phyloP scores from a whole-genome alignment of 2,329 filamentous ascomycete species.

The Alternaria sp. region DNA sequence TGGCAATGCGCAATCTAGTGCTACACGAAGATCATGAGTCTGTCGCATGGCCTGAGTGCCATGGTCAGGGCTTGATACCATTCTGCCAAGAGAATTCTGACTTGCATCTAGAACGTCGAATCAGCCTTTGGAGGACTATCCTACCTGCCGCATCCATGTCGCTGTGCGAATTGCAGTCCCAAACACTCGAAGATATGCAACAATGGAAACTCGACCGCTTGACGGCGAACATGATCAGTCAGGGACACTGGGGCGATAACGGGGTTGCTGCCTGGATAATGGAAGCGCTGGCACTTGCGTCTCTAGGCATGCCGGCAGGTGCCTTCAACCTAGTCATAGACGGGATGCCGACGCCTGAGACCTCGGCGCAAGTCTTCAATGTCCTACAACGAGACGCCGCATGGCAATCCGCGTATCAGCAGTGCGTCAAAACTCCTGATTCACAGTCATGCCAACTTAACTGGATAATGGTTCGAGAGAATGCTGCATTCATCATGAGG shows the following conservation, averaged over 20 bases:
- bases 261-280: conserved; percentile 3
- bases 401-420: neutral
- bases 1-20: neutral
- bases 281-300: conserved; percentile 3
- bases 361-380: neutral
- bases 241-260: too few relatives aligned
- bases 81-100: conserved; percentile 8
- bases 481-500: neutral
- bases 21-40: neutral
- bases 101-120: conserved; percentile 1
- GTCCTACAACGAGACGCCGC: neutral
- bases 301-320: conserved; percentile 10
- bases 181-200: too few relatives aligned
- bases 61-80: conserved; percentile 11
- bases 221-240: too few relatives aligned
- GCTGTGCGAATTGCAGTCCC: neutral
- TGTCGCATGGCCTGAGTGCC: neutral
- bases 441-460: neutral
- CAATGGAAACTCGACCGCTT: too few relatives aligned
- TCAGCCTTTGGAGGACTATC: neutral
- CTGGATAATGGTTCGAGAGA: neutral
- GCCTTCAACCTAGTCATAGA: conserved; percentile 14
- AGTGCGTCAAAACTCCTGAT: neutral
- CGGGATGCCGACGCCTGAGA: neutral
- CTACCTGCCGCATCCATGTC: neutral